A percentile compares a stretch with the other conserved stretches of the same genome.
phyloP scores from a whole-genome alignment of 345 rosid species.

The Euphorbia tirucalli region DNA sequence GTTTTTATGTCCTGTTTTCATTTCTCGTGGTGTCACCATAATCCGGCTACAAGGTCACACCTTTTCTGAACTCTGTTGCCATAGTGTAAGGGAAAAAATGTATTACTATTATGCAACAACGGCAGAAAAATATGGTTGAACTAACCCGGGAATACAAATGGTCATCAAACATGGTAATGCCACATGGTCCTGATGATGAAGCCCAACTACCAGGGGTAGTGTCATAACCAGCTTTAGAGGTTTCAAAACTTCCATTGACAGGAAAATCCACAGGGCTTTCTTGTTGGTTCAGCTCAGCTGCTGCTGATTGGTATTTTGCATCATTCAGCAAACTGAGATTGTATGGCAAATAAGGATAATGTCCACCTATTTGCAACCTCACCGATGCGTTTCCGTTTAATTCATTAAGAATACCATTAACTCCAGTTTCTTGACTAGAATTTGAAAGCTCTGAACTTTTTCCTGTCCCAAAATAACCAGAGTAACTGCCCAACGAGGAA shows the following conservation, averaged over 20 bases:
- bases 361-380: slow-evolving; percentile 44
- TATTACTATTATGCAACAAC: not conserved
- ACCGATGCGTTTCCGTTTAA: slow-evolving; percentile 46
- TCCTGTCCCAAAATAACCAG: slow-evolving; percentile 57
- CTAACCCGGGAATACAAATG: slow-evolving; percentile 53
- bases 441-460: slow-evolving; percentile 61
- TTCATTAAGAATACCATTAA: slow-evolving; percentile 47
- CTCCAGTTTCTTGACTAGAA: slow-evolving; percentile 57
- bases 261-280: slow-evolving; percentile 52
- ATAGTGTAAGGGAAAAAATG: too few relatives aligned
- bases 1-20: too few relatives aligned
- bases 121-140: not conserved
- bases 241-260: slow-evolving; percentile 54
- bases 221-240: slow-evolving; percentile 44
- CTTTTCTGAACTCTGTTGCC: not conserved
- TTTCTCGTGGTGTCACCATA: too few relatives aligned
- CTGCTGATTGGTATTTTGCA: slow-evolving; percentile 41
- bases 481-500: slow-evolving; percentile 71
- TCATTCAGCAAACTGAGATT: slow-evolving; percentile 48
- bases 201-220: slow-evolving; percentile 50
- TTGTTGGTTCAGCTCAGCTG: slow-evolving; percentile 50
- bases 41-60: too few relatives aligned
- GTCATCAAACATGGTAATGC: slow-evolving; percentile 55
- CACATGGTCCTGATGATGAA: slow-evolving; percentile 54
- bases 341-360: slow-evolving; percentile 45